Conservation (phyloP, 768 basidiomycete species). For the Phaffia tasmanica region DNA sequence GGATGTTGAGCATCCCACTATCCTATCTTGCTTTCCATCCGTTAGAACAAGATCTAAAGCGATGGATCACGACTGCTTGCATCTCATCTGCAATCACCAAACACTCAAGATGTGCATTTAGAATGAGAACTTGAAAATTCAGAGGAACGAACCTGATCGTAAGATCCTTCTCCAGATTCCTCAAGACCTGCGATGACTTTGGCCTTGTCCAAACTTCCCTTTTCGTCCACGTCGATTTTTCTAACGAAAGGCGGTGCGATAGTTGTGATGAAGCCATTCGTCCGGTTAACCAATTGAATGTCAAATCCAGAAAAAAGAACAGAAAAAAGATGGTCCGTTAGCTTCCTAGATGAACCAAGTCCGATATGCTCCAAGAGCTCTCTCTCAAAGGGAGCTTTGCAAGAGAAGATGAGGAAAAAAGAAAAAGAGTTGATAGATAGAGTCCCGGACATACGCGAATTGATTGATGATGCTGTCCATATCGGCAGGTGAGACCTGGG, state of each 20-base stretch:
- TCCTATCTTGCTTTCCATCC: slow-evolving; percentile 37
- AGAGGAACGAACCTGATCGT: slow-evolving; percentile 47
- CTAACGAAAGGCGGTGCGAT: slow-evolving; percentile 18
- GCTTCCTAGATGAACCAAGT: background rate
- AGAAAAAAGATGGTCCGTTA: slow-evolving; percentile 24
- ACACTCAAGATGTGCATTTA: background rate
- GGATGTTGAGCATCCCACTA: background rate
- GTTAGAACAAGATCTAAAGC: slow-evolving; percentile 32
- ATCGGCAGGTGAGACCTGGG: slow-evolving; percentile 81
- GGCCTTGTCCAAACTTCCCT: slow-evolving; percentile 48
- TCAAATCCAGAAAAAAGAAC: background rate
- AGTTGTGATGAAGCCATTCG: background rate
- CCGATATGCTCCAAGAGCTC: slow-evolving; percentile 5
- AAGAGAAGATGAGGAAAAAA: background rate
- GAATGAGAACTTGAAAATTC: background rate
- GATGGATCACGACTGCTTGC: background rate
- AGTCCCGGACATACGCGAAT: slow-evolving; percentile 67
- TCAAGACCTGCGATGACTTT: slow-evolving; percentile 68
- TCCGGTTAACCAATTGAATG: background rate
- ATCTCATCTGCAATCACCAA: background rate
- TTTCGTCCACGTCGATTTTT: slow-evolving; percentile 37
- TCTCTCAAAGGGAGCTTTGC: background rate
- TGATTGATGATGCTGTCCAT: slow-evolving; percentile 87
- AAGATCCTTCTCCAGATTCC: slow-evolving; percentile 64
- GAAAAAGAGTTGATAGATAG: background rate